Evolutionary conservation across 306 rosid species (phyloP).

Genomic region (Sophora flavescens): DNA sequence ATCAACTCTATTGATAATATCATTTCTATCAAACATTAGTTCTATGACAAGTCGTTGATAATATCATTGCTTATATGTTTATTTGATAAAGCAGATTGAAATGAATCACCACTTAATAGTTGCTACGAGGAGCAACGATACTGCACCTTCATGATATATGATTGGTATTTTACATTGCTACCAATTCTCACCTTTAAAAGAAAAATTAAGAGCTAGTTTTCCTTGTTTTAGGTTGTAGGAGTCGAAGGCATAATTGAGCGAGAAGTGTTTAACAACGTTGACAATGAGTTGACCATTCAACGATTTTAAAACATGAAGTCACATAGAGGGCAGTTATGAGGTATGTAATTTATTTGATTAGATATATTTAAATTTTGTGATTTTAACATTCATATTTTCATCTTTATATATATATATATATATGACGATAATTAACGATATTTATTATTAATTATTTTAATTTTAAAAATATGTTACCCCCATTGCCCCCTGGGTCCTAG

Average conservation of each 20-base stretch:
- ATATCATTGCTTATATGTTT: not conserved
- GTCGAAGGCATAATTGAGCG: constrained; percentile 89
- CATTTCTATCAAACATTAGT: constrained; percentile 2
- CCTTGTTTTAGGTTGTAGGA: constrained; percentile 71
- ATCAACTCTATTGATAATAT: not conserved
- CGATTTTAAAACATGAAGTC: no score
- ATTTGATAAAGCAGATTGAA: not conserved
- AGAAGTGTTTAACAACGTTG: no score
- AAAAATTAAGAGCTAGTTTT: not conserved
- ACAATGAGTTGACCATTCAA: no score
- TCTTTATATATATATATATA: no score
- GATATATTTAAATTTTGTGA: no score
- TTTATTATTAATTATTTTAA: no score
- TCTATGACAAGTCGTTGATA: not conserved
- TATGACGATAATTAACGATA: no score
- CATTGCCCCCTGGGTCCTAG: no score
- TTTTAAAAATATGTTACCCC: no score
- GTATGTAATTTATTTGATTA: no score
- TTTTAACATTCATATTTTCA: no score
- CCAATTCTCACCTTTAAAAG: not conserved
- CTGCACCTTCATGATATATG: not conserved
- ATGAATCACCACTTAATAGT: not conserved
- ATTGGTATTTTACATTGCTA: not conserved
- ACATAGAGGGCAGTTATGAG: no score
- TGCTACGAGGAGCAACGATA: not conserved